phyloP scores from a whole-genome alignment of 225 moss, liverwort and hornwort genomes.

The Asterella californica region DNA sequence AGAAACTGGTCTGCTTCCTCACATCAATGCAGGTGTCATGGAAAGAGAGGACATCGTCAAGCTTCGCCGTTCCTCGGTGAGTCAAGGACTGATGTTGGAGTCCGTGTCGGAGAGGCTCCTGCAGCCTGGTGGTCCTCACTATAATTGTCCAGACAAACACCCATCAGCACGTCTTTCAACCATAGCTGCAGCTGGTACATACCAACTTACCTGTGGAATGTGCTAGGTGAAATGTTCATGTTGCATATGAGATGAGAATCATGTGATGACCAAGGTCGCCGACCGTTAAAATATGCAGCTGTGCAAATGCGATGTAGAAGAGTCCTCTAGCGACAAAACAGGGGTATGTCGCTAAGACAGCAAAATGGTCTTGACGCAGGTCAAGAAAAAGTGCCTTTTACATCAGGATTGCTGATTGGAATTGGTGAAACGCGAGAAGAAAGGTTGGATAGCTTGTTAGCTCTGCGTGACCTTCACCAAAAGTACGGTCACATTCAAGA shows the following conservation, averaged over 20 bases:
- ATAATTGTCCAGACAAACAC: slow-evolving; percentile 79
- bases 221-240: not conserved
- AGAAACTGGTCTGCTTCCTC: slow-evolving; percentile 79
- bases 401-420: slow-evolving; percentile 81
- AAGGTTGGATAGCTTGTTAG: slow-evolving; percentile 63
- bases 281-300: not conserved
- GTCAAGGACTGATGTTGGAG: slow-evolving; percentile 94
- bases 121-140: slow-evolving; percentile 75
- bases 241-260: not conserved
- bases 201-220: not conserved
- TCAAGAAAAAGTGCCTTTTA: slow-evolving; percentile 72
- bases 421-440: slow-evolving; percentile 86
- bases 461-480: slow-evolving; percentile 59
- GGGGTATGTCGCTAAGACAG: not conserved
- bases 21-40: slow-evolving; percentile 87
- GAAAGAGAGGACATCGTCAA: slow-evolving; percentile 60
- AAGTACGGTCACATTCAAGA: slow-evolving; percentile 87
- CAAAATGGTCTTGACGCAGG: slow-evolving; percentile 43
- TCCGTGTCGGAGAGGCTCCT: slow-evolving; percentile 68
- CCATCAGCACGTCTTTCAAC: slow-evolving; percentile 63
- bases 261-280: not conserved
- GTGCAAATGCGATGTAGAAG: not conserved
- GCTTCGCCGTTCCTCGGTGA: slow-evolving; percentile 69
- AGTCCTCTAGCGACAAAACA: not conserved
- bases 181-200: slow-evolving; percentile 74